Percentiles rank a stretch among this genome's conserved stretches.
Conservation (phyloP, 768 basidiomycete genomes). For the Panaeolus cyanescens region DNA sequence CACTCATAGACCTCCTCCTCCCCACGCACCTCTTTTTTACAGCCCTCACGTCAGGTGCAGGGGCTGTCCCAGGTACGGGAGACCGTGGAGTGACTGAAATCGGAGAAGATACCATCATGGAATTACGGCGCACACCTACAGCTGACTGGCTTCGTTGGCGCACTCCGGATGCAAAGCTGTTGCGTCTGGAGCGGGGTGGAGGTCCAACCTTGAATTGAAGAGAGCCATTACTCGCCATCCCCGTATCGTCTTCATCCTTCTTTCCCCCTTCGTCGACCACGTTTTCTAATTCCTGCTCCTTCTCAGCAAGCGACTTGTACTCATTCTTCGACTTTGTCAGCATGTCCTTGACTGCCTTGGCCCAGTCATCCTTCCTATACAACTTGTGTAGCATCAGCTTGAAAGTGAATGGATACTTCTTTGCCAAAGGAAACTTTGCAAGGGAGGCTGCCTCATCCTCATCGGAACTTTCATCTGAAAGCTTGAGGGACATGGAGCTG, state of each 20-base stretch:
- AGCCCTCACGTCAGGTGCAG: conserved; percentile 27
- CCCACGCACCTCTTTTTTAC: conserved; percentile 61
- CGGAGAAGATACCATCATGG: not conserved
- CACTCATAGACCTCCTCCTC: conserved; percentile 46
- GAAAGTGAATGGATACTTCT: conserved; percentile 61
- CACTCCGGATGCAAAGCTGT: conserved; percentile 13
- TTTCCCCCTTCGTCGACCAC: conserved; percentile 15
- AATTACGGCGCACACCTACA: conserved; percentile 16
- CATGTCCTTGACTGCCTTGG: conserved; percentile 51
- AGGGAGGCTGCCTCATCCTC: conserved; percentile 25
- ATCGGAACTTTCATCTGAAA: conserved; percentile 6
- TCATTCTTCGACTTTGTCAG: conserved; percentile 54
- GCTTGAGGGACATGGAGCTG: not conserved
- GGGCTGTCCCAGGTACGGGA: not conserved
- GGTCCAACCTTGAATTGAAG: conserved; percentile 29
- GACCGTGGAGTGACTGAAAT: not conserved
- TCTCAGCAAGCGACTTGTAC: conserved; percentile 56
- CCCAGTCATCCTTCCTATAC: conserved; percentile 64
- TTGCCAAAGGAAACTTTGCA: conserved; percentile 43
- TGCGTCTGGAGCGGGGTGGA: conserved; percentile 7
- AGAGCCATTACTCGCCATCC: conserved; percentile 7
- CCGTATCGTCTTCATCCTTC: conserved; percentile 4
- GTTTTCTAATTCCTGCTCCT: conserved; percentile 14
- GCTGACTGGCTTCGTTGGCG: conserved; percentile 38
- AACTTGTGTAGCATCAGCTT: conserved; percentile 68